Conservation (phyloP, 2,329 filamentous ascomycete genomes). For the Colletotrichum trifolii region DNA sequence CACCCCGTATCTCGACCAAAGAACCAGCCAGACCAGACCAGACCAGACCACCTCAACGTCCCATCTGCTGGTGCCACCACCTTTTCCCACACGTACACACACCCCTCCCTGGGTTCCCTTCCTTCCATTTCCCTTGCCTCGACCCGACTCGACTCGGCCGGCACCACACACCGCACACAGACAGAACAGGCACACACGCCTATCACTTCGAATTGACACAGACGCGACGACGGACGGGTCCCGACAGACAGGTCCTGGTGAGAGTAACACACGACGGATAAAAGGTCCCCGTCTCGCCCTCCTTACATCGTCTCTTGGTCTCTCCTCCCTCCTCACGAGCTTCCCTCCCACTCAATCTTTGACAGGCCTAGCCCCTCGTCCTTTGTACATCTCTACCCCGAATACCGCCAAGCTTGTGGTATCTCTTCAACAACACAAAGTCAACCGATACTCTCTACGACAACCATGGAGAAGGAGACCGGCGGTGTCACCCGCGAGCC, state of each 20-base stretch:
- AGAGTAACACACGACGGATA: constrained; percentile 29
- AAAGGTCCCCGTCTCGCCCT: constrained; percentile 33
- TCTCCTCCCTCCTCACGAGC: constrained; percentile 26
- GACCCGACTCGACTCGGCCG: not conserved
- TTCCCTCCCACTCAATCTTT: constrained; percentile 13
- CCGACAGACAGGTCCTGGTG: not conserved
- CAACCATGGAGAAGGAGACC: constrained; percentile 34
- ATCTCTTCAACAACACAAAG: constrained; percentile 1
- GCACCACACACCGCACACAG: constrained; percentile 11
- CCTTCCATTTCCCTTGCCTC: no score
- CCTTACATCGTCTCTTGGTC: not conserved
- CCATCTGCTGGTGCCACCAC: no score
- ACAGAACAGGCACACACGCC: no score
- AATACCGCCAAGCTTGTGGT: constrained; percentile 24
- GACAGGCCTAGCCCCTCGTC: constrained; percentile 26
- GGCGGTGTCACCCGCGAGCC: constrained; percentile 32
- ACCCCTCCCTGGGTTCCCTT: no score
- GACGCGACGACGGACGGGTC: constrained; percentile 21
- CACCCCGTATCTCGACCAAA: no score
- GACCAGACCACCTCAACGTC: not conserved
- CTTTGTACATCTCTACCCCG: constrained; percentile 2
- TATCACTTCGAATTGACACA: constrained; percentile 20
- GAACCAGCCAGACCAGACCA: constrained; percentile 4
- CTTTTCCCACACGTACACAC: no score
- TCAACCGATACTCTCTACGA: constrained; percentile 5